Conservation (phyloP, 2,329 filamentous ascomycete species). For the Talaromyces sp. region DNA sequence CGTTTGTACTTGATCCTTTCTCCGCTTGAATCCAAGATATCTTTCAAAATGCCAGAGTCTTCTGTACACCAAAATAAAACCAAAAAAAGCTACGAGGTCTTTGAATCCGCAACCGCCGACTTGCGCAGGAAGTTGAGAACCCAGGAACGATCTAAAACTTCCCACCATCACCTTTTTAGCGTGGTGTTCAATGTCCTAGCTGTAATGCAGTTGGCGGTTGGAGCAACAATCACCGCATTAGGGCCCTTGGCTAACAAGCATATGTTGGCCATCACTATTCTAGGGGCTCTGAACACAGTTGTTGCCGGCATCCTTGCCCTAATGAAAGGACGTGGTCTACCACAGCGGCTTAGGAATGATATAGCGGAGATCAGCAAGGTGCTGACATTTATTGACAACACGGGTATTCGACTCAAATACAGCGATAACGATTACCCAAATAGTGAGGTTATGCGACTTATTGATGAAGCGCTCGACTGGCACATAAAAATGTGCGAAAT, state of each 20-base stretch:
- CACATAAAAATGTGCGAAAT: too few species aligned
- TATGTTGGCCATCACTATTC: slow-evolving; percentile 11
- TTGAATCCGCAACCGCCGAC: too few species aligned
- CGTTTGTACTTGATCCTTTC: too few species aligned
- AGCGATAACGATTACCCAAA: not conserved
- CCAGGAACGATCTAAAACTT: too few species aligned
- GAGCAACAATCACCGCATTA: slow-evolving; percentile 11
- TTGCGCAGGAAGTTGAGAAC: too few species aligned
- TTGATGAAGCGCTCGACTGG: not conserved
- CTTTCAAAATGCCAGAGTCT: too few species aligned
- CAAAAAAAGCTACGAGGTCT: too few species aligned
- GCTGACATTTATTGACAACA: slow-evolving; percentile 7
- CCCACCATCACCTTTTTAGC: too few species aligned
- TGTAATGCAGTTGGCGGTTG: slow-evolving; percentile 9
- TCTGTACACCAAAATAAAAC: too few species aligned
- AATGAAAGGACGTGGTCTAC: slow-evolving; percentile 14
- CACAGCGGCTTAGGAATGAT: slow-evolving; percentile 10
- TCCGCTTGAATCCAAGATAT: too few species aligned
- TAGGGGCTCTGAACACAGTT: slow-evolving; percentile 12
- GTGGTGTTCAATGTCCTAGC: slow-evolving; percentile 10
- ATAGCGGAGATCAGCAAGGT: slow-evolving; percentile 9
- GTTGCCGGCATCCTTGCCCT: slow-evolving; percentile 11
- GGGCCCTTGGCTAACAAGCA: slow-evolving; percentile 11
- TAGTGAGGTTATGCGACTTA: too few species aligned
- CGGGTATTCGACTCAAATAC: slow-evolving; percentile 2